Percentiles rank a stretch among this genome's conserved stretches.
These are phyloP conservation scores for Tylopilus rubrobrunneus DNA, from an alignment of 768 basidiomycete species.

Conservation along the genomic window DNA sequence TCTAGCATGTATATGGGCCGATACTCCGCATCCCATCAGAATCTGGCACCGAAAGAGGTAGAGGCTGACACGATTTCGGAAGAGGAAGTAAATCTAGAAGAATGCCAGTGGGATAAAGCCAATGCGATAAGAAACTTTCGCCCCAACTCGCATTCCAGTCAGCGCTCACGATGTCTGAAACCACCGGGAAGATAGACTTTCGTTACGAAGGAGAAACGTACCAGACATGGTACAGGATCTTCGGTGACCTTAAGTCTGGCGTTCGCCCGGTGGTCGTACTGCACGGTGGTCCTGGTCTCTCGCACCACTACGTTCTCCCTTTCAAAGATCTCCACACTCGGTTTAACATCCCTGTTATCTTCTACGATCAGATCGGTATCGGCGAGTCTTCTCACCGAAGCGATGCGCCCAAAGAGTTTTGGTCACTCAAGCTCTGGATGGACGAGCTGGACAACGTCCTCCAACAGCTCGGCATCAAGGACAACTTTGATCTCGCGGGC, in stretches of 20 bases:
- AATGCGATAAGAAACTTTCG: not conserved
- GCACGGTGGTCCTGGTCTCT: slow-evolving; percentile 43
- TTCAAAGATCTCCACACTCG: slow-evolving; percentile 31
- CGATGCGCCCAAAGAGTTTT: slow-evolving; percentile 28
- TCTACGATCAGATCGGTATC: slow-evolving; percentile 52
- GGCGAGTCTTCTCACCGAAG: slow-evolving; percentile 42
- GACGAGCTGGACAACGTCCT: slow-evolving; percentile 52
- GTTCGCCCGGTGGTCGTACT: slow-evolving; percentile 37
- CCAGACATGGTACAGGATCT: slow-evolving; percentile 43
- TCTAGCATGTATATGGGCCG: not conserved
- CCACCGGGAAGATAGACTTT: slow-evolving; percentile 22
- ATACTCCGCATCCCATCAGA: not conserved
- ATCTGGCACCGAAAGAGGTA: not conserved
- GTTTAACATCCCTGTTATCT: slow-evolving; percentile 38
- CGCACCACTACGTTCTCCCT: slow-evolving; percentile 40
- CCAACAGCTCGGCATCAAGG: slow-evolving; percentile 36
- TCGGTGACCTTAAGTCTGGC: slow-evolving; percentile 37
- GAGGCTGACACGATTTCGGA: not conserved
- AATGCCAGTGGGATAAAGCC: too few relatives aligned
- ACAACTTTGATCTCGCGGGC: slow-evolving; percentile 44
- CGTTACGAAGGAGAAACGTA: slow-evolving; percentile 21
- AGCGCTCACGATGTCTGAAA: slow-evolving; percentile 16
- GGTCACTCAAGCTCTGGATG: slow-evolving; percentile 48
- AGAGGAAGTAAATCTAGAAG: not conserved
- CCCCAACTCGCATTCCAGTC: not conserved